These are phyloP conservation scores for Ceratocystis harringtonii DNA, from an alignment of 2,329 filamentous ascomycete genomes.

Conservation along the genomic window DNA sequence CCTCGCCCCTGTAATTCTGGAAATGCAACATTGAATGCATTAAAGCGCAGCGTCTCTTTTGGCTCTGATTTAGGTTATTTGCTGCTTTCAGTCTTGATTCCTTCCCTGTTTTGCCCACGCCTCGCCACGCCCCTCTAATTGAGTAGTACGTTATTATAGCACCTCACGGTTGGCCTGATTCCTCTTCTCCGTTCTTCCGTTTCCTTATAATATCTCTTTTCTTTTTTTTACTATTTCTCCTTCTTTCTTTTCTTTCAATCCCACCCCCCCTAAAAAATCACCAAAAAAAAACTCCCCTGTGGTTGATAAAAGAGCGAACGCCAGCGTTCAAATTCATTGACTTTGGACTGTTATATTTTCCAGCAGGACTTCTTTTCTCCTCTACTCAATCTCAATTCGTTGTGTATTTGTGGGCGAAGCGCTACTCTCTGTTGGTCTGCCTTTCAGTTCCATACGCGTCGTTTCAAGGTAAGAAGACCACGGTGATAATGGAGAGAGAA, in stretches of 20 bases:
- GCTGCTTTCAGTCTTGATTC: not conserved
- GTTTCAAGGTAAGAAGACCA: constrained; percentile 7
- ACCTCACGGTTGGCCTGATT: not conserved
- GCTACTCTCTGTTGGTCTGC: constrained; percentile 15
- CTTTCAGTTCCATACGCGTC: constrained; percentile 16
- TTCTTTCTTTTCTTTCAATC: not conserved
- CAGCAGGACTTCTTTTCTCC: constrained; percentile 11
- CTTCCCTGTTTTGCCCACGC: not conserved
- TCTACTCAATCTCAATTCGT: constrained; percentile 5
- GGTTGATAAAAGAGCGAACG: constrained; percentile 9
- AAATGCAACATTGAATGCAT: no score
- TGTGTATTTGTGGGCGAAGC: constrained; percentile 16
- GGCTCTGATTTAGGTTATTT: not conserved
- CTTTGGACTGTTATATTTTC: constrained; percentile 14
- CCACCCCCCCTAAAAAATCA: not conserved
- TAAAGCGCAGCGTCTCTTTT: not conserved
- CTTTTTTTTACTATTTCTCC: not conserved
- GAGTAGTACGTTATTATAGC: not conserved
- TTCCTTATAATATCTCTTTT: not conserved
- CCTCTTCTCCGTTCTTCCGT: not conserved
- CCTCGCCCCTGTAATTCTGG: not conserved
- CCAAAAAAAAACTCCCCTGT: constrained; percentile 6
- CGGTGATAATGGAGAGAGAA: not conserved
- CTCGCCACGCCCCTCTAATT: not conserved
- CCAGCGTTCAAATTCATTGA: constrained; percentile 4